Evolutionary conservation across 2,329 filamentous ascomycete genomes (phyloP).

Genomic region (Cytospora piceicola): DNA sequence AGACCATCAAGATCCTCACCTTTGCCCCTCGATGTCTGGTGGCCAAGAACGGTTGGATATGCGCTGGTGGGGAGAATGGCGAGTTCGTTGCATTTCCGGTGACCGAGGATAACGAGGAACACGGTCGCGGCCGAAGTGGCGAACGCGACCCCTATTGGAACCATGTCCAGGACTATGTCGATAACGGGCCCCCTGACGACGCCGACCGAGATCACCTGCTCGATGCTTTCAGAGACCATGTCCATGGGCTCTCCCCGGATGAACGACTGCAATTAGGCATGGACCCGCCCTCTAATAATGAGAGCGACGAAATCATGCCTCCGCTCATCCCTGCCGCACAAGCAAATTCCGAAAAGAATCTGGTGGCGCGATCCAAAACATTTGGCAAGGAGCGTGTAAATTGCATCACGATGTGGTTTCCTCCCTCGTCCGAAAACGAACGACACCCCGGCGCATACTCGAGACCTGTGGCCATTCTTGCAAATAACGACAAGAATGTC

Average conservation of each 20-base stretch:
- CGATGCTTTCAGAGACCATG: constrained; percentile 35
- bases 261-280: constrained; percentile 25
- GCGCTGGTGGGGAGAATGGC: constrained; percentile 85
- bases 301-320: constrained; percentile 38
- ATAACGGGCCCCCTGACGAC: background rate
- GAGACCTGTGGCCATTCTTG: constrained; percentile 68
- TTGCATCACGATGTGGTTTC: constrained; percentile 68
- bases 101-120: constrained; percentile 42
- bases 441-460: constrained; percentile 47
- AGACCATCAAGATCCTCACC: constrained; percentile 70
- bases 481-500: constrained; percentile 92
- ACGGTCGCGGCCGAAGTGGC: constrained; percentile 34
- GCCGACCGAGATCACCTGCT: constrained; percentile 29
- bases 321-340: constrained; percentile 31
- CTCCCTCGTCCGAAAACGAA: constrained; percentile 42
- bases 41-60: constrained; percentile 86
- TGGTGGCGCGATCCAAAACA: constrained; percentile 56
- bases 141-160: constrained; percentile 41
- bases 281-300: constrained; percentile 30
- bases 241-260: constrained; percentile 14
- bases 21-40: constrained; percentile 84
- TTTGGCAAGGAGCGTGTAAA: constrained; percentile 66
- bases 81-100: constrained; percentile 82
- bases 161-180: constrained; percentile 11
- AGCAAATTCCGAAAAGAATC: constrained; percentile 46